Evolutionary conservation across 1,284 basidiomycete species (phyloP), one percentile per base, ranked within the genome.

Genomic region (Apiotrichum brassicae): DNA sequence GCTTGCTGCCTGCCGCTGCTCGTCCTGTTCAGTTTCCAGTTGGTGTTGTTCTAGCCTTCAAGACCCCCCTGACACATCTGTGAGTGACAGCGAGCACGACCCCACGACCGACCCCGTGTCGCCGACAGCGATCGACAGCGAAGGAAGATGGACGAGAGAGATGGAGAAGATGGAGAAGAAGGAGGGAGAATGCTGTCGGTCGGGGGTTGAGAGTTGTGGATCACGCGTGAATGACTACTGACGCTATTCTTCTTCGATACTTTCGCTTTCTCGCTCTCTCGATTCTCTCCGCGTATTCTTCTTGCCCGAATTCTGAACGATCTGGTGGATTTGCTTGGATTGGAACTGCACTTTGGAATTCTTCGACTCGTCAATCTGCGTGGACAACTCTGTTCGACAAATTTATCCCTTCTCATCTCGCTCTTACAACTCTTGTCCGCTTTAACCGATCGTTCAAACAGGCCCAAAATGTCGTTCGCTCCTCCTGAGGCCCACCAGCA

Each of bases 401-500:
- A 13, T 16, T 4, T 40, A 23, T 26, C 13, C 40, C 24, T 18
- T 30, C 22, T 16, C 38, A 33, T 28, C 24, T 28, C 20, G 26
- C 28, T 37, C 19, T 37, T 36, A 48, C 30, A 43, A 33, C 44
- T 48, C 24, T 49, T 44, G 38, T 34, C 41, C 38, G 44, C 39
- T 38, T 37, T 11, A n/a, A 28, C 23, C 34, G 3, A 18, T 38
- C 12, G 22, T 11, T n/a, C n/a, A 23, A 34, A 37, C 37, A 49
- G 38, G 49, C 43, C 49, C 43, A 51, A 33, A 34, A 51, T 51
- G 49, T 51, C 49, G 76, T 86, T 94, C 77, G 89, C 92, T 71
- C 82, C 91, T 53, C 91, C 89, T 53, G 91, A 94, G 77, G 74
- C 86, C 60, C 88, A 94, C 75, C 83, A 87, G 73, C 88, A 93